Evolutionary conservation across 805 yeast genomes (phyloP), one percentile per base, ranked within the genome.

Genomic region (Ogataea salicorniae): DNA sequence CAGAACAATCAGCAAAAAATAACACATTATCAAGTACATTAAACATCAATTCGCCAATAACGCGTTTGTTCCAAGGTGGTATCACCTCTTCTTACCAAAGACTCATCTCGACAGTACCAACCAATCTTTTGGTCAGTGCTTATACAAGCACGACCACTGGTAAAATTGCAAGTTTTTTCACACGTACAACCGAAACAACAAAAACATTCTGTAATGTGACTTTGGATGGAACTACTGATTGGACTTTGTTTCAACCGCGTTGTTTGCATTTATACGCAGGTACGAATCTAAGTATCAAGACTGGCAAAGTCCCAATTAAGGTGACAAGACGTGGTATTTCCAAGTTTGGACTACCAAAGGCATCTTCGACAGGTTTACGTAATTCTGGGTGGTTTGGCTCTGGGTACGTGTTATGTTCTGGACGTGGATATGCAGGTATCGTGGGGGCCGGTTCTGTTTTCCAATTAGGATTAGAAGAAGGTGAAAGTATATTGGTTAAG

Each of bases 151-250:
- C 47, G 53, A 17, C 42, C 16, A 29, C 38, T 13, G 35, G 39
- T 6, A 33, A 34, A 13, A 2, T 43, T 7, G n/a, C 57, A 59
- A 17, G 39, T 5, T 13, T 37, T 2, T 34, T 41, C 9, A 44
- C 35, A 17, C 42, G 51, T 51, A 36, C 52, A 15, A 36, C 43
- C 5, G 41, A 52, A 39, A 45, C 56, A 48, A 40, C 64, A 17
- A 72, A 68, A 41, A 66, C 81, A 3, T 73, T 79, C 51, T 73
- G 72, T 9, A 68, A 64, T 38, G 48, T 83, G 23, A 50, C 66
- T 3, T 58, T 83, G 48, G 85, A 83, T 52, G 89, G 89, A 2
- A 66, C 77, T 0, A 61, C 62, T 17, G 89, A 83, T 55, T 83
- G 86, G 85, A 84, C 83, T 1, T 47, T 83, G 4, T 67, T 83